Evolutionary conservation across 352 stramenopile species (phyloP).

Genomic region (Pythium myriotylum): DNA sequence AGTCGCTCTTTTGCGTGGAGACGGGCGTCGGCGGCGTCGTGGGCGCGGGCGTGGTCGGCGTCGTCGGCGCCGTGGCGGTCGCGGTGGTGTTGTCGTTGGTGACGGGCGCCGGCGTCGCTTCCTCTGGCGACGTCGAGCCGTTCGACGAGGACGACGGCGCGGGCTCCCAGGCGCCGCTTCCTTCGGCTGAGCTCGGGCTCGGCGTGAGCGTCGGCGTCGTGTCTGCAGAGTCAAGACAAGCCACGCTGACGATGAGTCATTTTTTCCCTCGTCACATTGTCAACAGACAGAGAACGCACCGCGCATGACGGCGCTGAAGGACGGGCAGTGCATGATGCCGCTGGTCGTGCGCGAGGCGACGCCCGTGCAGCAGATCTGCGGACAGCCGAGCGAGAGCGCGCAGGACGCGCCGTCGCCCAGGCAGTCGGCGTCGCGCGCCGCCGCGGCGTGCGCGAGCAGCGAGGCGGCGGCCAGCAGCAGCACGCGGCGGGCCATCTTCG

Average conservation of each 20-base stretch:
- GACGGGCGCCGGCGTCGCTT: background rate
- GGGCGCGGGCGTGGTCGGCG: background rate
- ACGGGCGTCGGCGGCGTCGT: constrained; percentile 3
- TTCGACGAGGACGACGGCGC: background rate
- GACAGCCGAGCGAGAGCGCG: constrained; percentile 1
- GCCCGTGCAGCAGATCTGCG: constrained; percentile 20
- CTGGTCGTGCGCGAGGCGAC: constrained; percentile 3
- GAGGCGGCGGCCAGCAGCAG: constrained; percentile 6
- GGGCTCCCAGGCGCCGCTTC: constrained; percentile 5
- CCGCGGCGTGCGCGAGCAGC: constrained; percentile 1
- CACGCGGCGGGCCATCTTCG: constrained; percentile 7
- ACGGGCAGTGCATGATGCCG: constrained; percentile 9
- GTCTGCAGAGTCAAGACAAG: background rate
- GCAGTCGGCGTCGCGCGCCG: constrained; percentile 18
- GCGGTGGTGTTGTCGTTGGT: background rate
- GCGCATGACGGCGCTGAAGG: constrained; percentile 3
- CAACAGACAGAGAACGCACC: constrained; percentile 1
- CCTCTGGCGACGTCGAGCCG: background rate
- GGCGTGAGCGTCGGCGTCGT: constrained; percentile 2
- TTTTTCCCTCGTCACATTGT: background rate
- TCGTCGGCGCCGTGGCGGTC: constrained; percentile 25
- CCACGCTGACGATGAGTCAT: background rate
- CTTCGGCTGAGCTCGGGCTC: background rate
- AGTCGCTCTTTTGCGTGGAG: background rate
- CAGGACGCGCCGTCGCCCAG: constrained; percentile 21